Evolutionary conservation across 2,329 filamentous ascomycete species (phyloP), one percentile per base, ranked within the genome.

Genomic region (Xylaria polymorpha): DNA sequence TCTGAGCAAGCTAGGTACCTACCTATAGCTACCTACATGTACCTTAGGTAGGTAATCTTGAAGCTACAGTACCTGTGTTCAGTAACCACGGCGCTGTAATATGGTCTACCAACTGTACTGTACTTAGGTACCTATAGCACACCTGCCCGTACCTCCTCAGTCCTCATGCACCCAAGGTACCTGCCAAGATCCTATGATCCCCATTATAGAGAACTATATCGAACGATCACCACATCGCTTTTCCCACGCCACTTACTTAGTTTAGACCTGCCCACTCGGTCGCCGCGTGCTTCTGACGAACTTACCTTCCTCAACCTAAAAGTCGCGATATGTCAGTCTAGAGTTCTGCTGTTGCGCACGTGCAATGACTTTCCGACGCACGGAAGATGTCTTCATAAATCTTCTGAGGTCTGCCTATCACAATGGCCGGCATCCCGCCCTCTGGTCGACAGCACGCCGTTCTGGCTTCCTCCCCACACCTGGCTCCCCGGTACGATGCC

Each of bases 341-440:
- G 64, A 61, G 44, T 39, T 51, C 39, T 46, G 58, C 55, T 64
- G 70, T 72, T 70, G 46, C 69, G 71, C 61, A 32, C 60, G 59
- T 71, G 69, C 64, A 70, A 79, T 79, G 77, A 68, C 69, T 72
- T 69, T 69, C 59, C 72, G 71, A 75, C 72, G 48, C 68, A 70
- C 72, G 63, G 75, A 78, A 69, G 73, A 77, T 67, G 71, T 70
- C 37, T 73, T 78, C n/a, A 74, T 75, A 69, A 69, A 37, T 71
- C 71, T 75, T 70, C 61, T 76, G 55, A 72, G 73, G 64, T 74
- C 75, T 50, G 65, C 71, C 20, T 77, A 77, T 53, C 59, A 67
- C 61, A 73, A 73, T 69, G 66, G 72, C 32, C 71, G 63, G 58
- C 76, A 75, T 66, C 69, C 66, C 18, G 18, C 67, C 20, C 60